These are phyloP conservation scores for Corallochytrium limacisporum DNA, from an alignment of 78 protist genomes.

Conservation along the genomic window DNA sequence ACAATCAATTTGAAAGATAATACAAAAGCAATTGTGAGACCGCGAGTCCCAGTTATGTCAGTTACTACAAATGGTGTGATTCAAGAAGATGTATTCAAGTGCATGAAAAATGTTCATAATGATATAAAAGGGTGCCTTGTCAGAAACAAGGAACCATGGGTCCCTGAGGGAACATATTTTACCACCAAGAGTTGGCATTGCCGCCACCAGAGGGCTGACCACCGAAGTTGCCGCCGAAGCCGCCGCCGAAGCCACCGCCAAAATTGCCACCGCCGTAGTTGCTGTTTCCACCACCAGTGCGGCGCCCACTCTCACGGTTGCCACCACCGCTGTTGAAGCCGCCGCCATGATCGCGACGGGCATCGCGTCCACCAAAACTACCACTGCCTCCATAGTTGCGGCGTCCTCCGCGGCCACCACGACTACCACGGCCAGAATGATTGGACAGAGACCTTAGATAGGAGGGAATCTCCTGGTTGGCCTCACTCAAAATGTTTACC, in stretches of 20 bases:
- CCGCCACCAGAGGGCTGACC: not conserved
- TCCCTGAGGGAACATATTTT: not conserved
- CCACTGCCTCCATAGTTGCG: not conserved
- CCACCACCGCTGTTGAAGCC: conserved; percentile 9
- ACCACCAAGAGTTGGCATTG: not conserved
- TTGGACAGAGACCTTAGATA: not conserved
- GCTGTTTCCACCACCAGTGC: not conserved
- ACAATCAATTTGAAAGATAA: not conserved
- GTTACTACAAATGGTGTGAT: no score
- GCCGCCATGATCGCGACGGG: not conserved
- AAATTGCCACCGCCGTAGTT: not conserved
- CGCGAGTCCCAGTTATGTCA: no score
- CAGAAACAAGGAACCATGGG: no score
- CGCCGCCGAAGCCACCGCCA: conserved; percentile 19
- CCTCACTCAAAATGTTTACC: conserved; percentile 27
- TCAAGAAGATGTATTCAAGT: not conserved
- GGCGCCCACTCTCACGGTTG: conserved; percentile 13
- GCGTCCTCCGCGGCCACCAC: not conserved
- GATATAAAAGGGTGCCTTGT: not conserved
- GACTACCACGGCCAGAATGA: not conserved
- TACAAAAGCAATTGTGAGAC: no score
- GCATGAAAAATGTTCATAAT: not conserved
- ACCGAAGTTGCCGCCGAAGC: not conserved
- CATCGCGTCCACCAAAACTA: not conserved
- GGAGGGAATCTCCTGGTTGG: conserved; percentile 32